phyloP scores from a whole-genome alignment of 2,329 filamentous ascomycete species.

The Trichoderma koningii region DNA sequence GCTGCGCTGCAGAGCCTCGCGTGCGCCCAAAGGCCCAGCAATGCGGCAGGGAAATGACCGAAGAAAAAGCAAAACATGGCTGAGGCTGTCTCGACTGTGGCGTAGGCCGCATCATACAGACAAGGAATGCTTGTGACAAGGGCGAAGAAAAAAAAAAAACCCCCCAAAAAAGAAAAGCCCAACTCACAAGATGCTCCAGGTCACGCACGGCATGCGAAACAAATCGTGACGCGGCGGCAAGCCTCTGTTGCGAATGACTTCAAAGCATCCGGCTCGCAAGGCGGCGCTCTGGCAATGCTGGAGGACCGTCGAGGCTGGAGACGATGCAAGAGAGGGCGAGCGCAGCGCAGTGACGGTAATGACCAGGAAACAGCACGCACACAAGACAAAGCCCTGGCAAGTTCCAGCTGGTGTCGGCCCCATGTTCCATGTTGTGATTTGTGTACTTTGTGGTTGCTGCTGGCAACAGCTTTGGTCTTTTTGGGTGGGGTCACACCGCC shows the following conservation, averaged over 20 bases:
- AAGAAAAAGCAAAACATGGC: constrained; percentile 12
- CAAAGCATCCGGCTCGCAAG: constrained; percentile 1
- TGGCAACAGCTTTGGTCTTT: constrained; percentile 25
- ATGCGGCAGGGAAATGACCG: background rate
- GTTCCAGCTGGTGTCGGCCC: constrained; percentile 8
- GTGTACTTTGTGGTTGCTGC: constrained; percentile 28
- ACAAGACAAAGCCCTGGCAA: constrained; percentile 13
- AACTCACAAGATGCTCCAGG: constrained; percentile 12
- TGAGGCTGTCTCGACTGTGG: constrained; percentile 10
- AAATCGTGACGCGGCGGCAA: background rate
- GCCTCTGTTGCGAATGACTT: constrained; percentile 2
- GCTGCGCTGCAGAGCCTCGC: background rate
- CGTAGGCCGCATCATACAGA: constrained; percentile 3
- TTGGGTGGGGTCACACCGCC: constrained; percentile 24
- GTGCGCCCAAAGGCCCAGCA: constrained; percentile 2
- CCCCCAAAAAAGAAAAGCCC: background rate
- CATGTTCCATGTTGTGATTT: constrained; percentile 22
- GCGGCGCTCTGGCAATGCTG: constrained; percentile 38
- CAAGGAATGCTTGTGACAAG: background rate
- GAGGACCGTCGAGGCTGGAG: constrained; percentile 10
- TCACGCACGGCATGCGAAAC: constrained; percentile 14
- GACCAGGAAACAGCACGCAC: no score
- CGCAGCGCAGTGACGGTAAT: constrained; percentile 13
- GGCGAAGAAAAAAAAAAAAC: background rate
- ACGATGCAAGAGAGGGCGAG: constrained; percentile 26